Evolutionary conservation across 2,329 filamentous ascomycete genomes (phyloP), one percentile per base, ranked within the genome.

Genomic region (Hypoxylon sp.): DNA sequence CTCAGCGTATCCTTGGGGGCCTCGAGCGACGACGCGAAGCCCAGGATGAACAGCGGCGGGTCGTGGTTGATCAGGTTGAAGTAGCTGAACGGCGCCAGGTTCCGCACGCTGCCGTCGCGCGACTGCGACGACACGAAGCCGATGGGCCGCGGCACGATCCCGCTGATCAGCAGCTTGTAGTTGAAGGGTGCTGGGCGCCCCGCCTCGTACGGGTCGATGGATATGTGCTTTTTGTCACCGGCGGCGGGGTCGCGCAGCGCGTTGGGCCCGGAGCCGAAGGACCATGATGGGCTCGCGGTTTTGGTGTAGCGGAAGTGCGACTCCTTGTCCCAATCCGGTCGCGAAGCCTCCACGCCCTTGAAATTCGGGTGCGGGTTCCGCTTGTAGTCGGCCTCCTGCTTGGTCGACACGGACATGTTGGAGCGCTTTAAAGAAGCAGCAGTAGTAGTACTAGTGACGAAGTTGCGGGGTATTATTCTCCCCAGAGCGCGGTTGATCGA

Each of bases 161-260:
- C 90, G 17, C 90, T 92, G 80, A 98, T 97, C 68, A 98, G 85
- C 13, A 98, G 88, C 82, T 97, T 97, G 87, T 98, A 98, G 85
- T 98, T 98, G 82, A 88, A 89, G 1, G 84, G 82, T 0, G 88
- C 81, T 0, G 89, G 86, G 0, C 95, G 88, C 33, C 90, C 92
- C 30, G 89, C 83, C 62, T 86, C 91, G 78, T 95, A 90, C 0
- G 95, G 95, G 79, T 97, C 91, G 74, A 98, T 97, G 76, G 90
- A 83, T 71, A 95, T 81, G 81, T 97, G 93, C 1, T 76, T 79
- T 66, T 89, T 87, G 3, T 37, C 60, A 1, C 6, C 57, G 72
- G 46, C 74, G 56, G 25, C 57, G 44, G 72, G 66, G 60, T 50
- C 65, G 37, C 76, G 67, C 30, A 81, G 79, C 25, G 83, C 78